Base-by-base conservation (phyloP, 148 eudicot species). In the Silene conica region DNA sequence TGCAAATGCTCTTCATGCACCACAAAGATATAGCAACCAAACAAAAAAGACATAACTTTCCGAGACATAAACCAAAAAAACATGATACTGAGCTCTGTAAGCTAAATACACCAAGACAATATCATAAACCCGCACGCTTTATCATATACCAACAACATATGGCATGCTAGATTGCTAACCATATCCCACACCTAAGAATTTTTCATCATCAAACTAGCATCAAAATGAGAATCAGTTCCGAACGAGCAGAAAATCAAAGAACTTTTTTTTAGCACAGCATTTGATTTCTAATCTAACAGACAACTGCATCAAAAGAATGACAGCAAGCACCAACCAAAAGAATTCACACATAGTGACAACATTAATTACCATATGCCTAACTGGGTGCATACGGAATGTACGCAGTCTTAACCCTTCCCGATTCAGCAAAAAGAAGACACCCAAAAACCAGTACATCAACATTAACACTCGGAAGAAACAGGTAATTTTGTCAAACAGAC, bases 191-290 rank as follows among this genome's bases (percentile, higher is more conserved):
- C 25, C 61, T 15, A 21, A 68, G 62, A 2, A 3, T 69, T 73
- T 9, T 78, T 20, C 60, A 26, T 23, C 16, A 65, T 59, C 61
- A 46, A 59, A 21, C 26, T 73, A 68, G 10, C 60, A 67, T 48
- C 58, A 4, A 65, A 25, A 25, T 12, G 58, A 63, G 25, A 21
- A 12, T 58, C 2, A 46, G 16, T 22, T 41, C 4, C 46, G 66
- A 21, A n/a, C 20, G 18, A 73, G 25, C 71, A 21, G 56, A 55
- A 22, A 4, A 45, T 18, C 15, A 23, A 77, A 34, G 1, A 6
- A 50, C 62, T n/a, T 3, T 6, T 10, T 46, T n/a, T 13, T 19
- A 18, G 50, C 22, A 15, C 4, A 65, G 11, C 45, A 64, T 16
- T 64, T 34, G 45, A 34, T 62, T 63, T 26, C 41, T 12, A 63